A percentile compares a stretch with the other conserved stretches of the same genome.
These are phyloP conservation scores for Gamarada debralockiae DNA, from an alignment of 495 filamentous ascomycete genomes.

Conservation along the genomic window DNA sequence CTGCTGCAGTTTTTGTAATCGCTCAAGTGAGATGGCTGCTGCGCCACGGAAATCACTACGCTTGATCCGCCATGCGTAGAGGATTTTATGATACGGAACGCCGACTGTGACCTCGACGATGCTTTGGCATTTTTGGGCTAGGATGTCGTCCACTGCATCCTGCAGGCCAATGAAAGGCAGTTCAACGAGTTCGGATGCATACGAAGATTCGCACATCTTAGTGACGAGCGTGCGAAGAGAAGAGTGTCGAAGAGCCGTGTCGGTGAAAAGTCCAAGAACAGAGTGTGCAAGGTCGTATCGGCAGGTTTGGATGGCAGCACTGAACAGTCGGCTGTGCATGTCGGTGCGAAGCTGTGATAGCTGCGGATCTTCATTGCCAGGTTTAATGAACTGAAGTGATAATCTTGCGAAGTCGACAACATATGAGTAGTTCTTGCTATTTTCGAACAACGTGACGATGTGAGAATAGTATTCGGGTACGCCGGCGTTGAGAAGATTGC, in stretches of 20 bases:
- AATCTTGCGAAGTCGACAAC: constrained; percentile 81
- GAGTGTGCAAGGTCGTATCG: constrained; percentile 81
- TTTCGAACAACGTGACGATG: constrained; percentile 76
- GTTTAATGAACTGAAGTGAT: constrained; percentile 60
- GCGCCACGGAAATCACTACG: constrained; percentile 85
- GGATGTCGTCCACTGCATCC: constrained; percentile 70
- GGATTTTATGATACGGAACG: constrained; percentile 71
- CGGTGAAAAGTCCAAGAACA: constrained; percentile 66
- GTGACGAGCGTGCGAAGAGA: constrained; percentile 63
- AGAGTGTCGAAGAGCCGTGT: constrained; percentile 60
- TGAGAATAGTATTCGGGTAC: constrained; percentile 84
- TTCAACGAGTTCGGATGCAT: constrained; percentile 62
- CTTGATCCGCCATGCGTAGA: constrained; percentile 84
- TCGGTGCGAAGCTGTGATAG: constrained; percentile 45
- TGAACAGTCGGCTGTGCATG: constrained; percentile 79
- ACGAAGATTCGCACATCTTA: constrained; percentile 63
- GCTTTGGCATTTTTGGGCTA: constrained; percentile 58
- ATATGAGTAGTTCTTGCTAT: constrained; percentile 66
- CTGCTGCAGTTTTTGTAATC: constrained; percentile 59
- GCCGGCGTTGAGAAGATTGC: constrained; percentile 69
- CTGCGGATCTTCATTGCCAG: constrained; percentile 20
- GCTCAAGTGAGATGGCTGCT: constrained; percentile 68
- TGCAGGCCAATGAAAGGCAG: constrained; percentile 76
- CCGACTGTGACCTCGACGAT: constrained; percentile 53
- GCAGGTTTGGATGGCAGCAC: constrained; percentile 67